These are phyloP conservation scores for Bremia lactucae DNA, from an alignment of 352 stramenopile species.

Conservation along the genomic window DNA sequence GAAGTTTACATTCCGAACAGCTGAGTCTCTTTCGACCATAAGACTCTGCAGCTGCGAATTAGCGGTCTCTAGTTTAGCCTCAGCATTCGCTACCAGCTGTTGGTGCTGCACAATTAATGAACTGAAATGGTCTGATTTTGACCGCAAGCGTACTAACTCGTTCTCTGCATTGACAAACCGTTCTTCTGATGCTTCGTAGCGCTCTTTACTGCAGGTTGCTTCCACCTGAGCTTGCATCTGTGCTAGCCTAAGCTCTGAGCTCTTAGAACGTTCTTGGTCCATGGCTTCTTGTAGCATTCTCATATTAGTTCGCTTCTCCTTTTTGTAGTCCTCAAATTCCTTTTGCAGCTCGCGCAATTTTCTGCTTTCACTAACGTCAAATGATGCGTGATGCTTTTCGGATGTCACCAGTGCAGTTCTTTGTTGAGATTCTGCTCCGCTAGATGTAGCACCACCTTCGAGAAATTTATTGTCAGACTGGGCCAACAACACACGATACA, in stretches of 20 bases:
- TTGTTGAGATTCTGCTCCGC: conserved; percentile 1
- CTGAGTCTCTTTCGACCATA: conserved; percentile 38
- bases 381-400: conserved; percentile 17
- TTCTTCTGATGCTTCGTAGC: conserved; percentile 42
- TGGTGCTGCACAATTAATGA: conserved; percentile 56
- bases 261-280: conserved; percentile 40
- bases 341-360: conserved; percentile 47
- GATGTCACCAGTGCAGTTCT: conserved; percentile 3
- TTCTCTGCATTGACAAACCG: conserved; percentile 46
- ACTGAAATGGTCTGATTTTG: conserved; percentile 50
- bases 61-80: conserved; percentile 48
- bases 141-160: conserved; percentile 48
- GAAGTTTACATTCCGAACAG: conserved; percentile 33
- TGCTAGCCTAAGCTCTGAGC: conserved; percentile 33
- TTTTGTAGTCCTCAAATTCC: conserved; percentile 73
- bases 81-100: conserved; percentile 38
- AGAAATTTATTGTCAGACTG: conserved; percentile 79
- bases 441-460: conserved; percentile 9
- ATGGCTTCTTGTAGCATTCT: conserved; percentile 61
- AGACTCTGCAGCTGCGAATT: conserved; percentile 29
- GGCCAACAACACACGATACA: conserved; percentile 89
- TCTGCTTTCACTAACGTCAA: conserved; percentile 28
- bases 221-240: conserved; percentile 70
- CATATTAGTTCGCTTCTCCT: conserved; percentile 56
- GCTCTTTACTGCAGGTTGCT: conserved; percentile 49